Evolutionary conservation across 306 rosid genomes (phyloP), one percentile per base, ranked within the genome.

Genomic region (Gastrolobium villosum): DNA sequence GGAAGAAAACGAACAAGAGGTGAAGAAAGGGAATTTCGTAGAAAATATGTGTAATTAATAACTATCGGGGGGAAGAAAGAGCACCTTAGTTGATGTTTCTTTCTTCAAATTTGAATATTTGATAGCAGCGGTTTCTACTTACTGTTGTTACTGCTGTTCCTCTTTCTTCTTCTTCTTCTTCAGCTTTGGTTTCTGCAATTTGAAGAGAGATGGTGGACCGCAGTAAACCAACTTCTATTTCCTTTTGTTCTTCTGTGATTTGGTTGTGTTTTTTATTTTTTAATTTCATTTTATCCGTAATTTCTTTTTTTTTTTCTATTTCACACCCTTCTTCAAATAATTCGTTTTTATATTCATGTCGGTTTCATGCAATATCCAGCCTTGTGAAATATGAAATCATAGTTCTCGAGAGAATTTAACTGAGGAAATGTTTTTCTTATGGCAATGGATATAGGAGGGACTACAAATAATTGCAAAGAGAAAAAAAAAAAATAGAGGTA

Each of bases 161-260:
- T 72, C 39, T 28, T 46, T 53, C 63, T 75, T 14, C 13, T 61
- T 13, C 65, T 46, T 11, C 50, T 48, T 73, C 77, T 68, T 28
- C 32, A 81, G 84, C 85, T 82, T 69, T 41, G 0, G 77, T 39
- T 83, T 86, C 72, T 79, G 82, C 83, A 80, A 83, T 79, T 85
- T 78, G 65, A 65, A 81, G 72, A 64, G 72, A 64, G 81, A 86
- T 82, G 84, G 66, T 81, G 81, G 82, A 83, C 95, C 80, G 59
- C 41, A 78, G 80, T 72, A 68, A 35, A 41, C 75, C 43, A 81
- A 65, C 46, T 46, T 48, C 52, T 28, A 31, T 56, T 20, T 30
- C 52, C 70, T 55, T 43, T 40, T 7, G 43, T 71, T 52, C 30
- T 75, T 57, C 9, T 4, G 31, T 54, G 52, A 13, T 6, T 11